Conservation (phyloP, 2,329 filamentous ascomycete species). For the Alternaria ethzedia region DNA sequence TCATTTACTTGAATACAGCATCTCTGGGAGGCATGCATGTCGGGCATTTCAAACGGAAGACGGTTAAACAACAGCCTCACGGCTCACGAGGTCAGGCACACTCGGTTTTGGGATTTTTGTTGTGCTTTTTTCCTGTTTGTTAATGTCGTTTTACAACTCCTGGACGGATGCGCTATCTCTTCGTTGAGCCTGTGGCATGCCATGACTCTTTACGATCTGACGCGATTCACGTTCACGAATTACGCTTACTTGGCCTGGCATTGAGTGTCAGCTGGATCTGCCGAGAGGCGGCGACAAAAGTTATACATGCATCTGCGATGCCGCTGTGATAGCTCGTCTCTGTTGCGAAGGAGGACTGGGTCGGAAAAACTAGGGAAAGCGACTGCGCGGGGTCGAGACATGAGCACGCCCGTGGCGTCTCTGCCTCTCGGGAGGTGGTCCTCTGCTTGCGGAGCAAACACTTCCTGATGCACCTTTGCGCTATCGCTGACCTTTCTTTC, state of each 20-base stretch:
- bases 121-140: slow-evolving; percentile 46
- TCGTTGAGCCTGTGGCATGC: slow-evolving; percentile 47
- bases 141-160: slow-evolving; percentile 47
- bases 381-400: slow-evolving; percentile 33
- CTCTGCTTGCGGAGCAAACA: slow-evolving; percentile 50
- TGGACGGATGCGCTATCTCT: slow-evolving; percentile 43
- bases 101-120: slow-evolving; percentile 44
- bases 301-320: slow-evolving; percentile 50
- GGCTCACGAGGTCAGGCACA: slow-evolving; percentile 50
- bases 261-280: slow-evolving; percentile 49
- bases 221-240: slow-evolving; percentile 37
- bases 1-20: slow-evolving; percentile 47
- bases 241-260: slow-evolving; percentile 43
- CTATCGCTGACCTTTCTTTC: slow-evolving; percentile 35
- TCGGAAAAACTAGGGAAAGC: slow-evolving; percentile 7
- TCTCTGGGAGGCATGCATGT: slow-evolving; percentile 54
- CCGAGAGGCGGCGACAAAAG: slow-evolving; percentile 49
- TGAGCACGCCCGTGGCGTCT: slow-evolving; percentile 41
- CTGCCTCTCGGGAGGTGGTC: slow-evolving; percentile 37
- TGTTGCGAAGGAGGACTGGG: slow-evolving; percentile 27
- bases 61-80: slow-evolving; percentile 50
- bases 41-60: slow-evolving; percentile 51
- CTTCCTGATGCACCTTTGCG: slow-evolving; percentile 41
- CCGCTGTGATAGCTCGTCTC: slow-evolving; percentile 43
- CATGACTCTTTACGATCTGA: slow-evolving; percentile 39